phyloP scores from a whole-genome alignment of 2,329 filamentous ascomycete species.

The Pseudogymnoascus destructans region DNA sequence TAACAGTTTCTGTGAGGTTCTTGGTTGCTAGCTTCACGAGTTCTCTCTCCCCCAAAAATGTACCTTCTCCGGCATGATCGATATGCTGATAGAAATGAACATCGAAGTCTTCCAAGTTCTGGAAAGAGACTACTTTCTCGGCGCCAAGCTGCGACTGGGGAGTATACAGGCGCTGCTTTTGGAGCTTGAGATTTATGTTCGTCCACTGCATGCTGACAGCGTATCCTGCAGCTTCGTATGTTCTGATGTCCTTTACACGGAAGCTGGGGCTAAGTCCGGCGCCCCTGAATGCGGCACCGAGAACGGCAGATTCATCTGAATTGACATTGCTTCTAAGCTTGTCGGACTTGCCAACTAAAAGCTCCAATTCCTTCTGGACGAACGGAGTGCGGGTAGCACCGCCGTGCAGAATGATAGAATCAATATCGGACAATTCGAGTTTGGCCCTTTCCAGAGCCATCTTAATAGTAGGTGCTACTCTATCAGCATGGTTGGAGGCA shows the following conservation, averaged over 20 bases:
- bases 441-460: slow-evolving; percentile 62
- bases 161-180: slow-evolving; percentile 73
- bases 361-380: slow-evolving; percentile 79
- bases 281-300: slow-evolving; percentile 88
- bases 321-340: slow-evolving; percentile 93
- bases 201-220: slow-evolving; percentile 64
- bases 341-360: slow-evolving; percentile 52
- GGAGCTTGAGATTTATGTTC: slow-evolving; percentile 52
- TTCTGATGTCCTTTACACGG: slow-evolving; percentile 91
- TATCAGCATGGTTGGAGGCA: slow-evolving; percentile 50
- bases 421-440: slow-evolving; percentile 60
- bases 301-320: slow-evolving; percentile 89
- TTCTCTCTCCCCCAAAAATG: slow-evolving; percentile 38
- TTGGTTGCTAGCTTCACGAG: slow-evolving; percentile 58
- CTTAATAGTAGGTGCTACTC: slow-evolving; percentile 57
- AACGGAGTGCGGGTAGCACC: slow-evolving; percentile 86
- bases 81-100: slow-evolving; percentile 69
- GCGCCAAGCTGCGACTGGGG: slow-evolving; percentile 61
- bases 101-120: slow-evolving; percentile 68
- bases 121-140: slow-evolving; percentile 74
- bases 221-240: slow-evolving; percentile 65
- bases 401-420: slow-evolving; percentile 87
- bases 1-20: slow-evolving; percentile 77
- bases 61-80: slow-evolving; percentile 30
- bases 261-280: slow-evolving; percentile 88